A percentile compares a stretch with the other conserved stretches of the same genome.
Conservation (phyloP, 2,329 filamentous ascomycete species). For the Colletotrichum eleusines region DNA sequence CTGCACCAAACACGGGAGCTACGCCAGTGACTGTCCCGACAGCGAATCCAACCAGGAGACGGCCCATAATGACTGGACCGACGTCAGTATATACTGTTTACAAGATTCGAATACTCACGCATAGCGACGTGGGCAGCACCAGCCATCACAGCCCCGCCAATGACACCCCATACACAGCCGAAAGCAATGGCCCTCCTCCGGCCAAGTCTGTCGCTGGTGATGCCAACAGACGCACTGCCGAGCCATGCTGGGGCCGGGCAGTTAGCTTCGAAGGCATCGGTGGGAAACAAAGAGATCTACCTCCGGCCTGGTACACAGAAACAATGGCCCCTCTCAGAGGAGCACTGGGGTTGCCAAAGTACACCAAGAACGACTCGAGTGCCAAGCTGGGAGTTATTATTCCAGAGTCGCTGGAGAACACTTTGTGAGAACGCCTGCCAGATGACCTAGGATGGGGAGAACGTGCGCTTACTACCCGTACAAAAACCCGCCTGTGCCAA, state of each 20-base stretch:
- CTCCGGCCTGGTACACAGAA: slow-evolving; percentile 56
- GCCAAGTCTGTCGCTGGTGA: slow-evolving; percentile 54
- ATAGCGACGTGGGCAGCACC: slow-evolving; percentile 56
- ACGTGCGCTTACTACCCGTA: slow-evolving; percentile 52
- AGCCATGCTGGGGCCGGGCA: slow-evolving; percentile 49
- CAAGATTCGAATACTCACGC: slow-evolving; percentile 45
- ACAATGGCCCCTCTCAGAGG: slow-evolving; percentile 55
- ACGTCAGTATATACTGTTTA: neutral
- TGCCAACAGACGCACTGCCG: slow-evolving; percentile 55
- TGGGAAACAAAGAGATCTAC: slow-evolving; percentile 34
- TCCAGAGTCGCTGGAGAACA: slow-evolving; percentile 52
- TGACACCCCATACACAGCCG: slow-evolving; percentile 54
- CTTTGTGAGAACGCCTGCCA: neutral
- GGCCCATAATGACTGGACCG: slow-evolving; percentile 52
- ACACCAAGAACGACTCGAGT: slow-evolving; percentile 50
- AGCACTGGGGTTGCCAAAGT: slow-evolving; percentile 52
- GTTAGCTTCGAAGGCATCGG: neutral
- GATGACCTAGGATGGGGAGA: neutral
- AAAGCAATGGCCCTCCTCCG: slow-evolving; percentile 56
- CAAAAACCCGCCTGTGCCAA: slow-evolving; percentile 56
- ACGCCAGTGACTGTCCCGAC: slow-evolving; percentile 57
- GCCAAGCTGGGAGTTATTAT: slow-evolving; percentile 57
- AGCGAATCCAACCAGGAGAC: slow-evolving; percentile 54
- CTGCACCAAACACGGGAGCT: slow-evolving; percentile 55
- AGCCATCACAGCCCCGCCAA: slow-evolving; percentile 56